These are phyloP conservation scores for Akanthomyces uredinophilus DNA, from an alignment of 2,329 filamentous ascomycete genomes.

Conservation along the genomic window DNA sequence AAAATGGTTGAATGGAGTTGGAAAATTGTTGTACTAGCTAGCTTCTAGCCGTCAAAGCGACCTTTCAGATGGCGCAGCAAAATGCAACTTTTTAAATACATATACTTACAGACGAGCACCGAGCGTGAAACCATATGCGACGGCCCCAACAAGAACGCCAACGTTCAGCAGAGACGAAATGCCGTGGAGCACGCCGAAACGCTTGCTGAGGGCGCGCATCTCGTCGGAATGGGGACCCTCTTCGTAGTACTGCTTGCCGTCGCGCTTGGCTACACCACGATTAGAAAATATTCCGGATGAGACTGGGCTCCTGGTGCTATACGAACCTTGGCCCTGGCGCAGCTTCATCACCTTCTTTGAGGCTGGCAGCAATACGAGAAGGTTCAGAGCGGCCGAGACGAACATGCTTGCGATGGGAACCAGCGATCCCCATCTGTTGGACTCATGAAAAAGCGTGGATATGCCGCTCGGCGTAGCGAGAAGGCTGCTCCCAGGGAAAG, in stretches of 20 bases:
- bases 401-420: slow-evolving; percentile 66
- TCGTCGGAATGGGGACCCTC: slow-evolving; percentile 73
- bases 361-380: slow-evolving; percentile 65
- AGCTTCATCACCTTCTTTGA: slow-evolving; percentile 71
- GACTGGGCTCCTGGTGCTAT: slow-evolving; percentile 6
- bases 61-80: background rate
- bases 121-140: slow-evolving; percentile 75
- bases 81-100: background rate
- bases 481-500: slow-evolving; percentile 63
- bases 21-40: background rate
- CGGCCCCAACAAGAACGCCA: slow-evolving; percentile 58
- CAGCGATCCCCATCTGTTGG: slow-evolving; percentile 60
- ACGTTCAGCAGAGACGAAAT: slow-evolving; percentile 77
- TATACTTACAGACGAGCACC: slow-evolving; percentile 39
- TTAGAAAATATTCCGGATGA: background rate
- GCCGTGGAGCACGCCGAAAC: slow-evolving; percentile 75
- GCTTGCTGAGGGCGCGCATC: slow-evolving; percentile 75
- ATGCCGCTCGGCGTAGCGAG: slow-evolving; percentile 45
- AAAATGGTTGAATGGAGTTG: background rate
- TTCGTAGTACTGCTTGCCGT: slow-evolving; percentile 84
- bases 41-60: background rate
- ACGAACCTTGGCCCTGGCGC: slow-evolving; percentile 71
- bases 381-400: slow-evolving; percentile 65
- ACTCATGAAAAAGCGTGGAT: slow-evolving; percentile 51
- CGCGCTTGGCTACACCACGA: slow-evolving; percentile 61